Evolutionary conservation across 305 asterid species (phyloP), one percentile per base, ranked within the genome.

Genomic region (Lippia alba): DNA sequence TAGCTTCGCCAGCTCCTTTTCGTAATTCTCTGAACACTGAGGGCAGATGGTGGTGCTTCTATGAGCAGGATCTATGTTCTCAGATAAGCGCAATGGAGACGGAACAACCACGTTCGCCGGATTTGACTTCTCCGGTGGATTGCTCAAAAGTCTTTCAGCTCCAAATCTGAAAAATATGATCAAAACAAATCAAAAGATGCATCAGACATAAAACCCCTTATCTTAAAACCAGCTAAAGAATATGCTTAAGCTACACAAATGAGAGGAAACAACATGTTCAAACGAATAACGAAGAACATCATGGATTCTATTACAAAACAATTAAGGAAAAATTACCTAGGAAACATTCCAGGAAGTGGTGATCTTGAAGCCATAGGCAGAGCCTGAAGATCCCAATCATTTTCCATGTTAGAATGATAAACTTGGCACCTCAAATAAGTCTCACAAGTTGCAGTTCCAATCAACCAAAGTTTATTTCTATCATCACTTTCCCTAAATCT

Each of bases 361-460:
- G 89, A 81, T 79, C 91, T 81, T 1, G 93, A 71, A 62, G 98
- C 84, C 69, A 94, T 83, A 3, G 97, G 96, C 68, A 94, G 69
- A 2, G 96, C 90, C 82, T 94, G 97, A 60, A 94, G 86, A 83
- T 91, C 97, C 98, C 96, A 94, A 63, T 91, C 96, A 71, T 51
- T 85, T 67, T 94, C 98, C 94, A 94, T 87, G 11, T 91, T 74
- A 11, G 96, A 87, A 83, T 91, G 92, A 81, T 91, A 89, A 67
- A 94, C 91, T 54, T 87, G 98, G 64, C 98, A 91, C 79, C 97
- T 89, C 96, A 87, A 82, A 79, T 86, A 94, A 51, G 96, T 91
- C 87, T 94, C 97, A 74, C 96, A 91, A 5, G 91, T 89, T 11
- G 99, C 99, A 55, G 96, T 85, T 34, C 99, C 99, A 51, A 94